Evolutionary conservation across 495 filamentous ascomycete genomes (phyloP).

Genomic region (Hypoxylon lienhwacheense): DNA sequence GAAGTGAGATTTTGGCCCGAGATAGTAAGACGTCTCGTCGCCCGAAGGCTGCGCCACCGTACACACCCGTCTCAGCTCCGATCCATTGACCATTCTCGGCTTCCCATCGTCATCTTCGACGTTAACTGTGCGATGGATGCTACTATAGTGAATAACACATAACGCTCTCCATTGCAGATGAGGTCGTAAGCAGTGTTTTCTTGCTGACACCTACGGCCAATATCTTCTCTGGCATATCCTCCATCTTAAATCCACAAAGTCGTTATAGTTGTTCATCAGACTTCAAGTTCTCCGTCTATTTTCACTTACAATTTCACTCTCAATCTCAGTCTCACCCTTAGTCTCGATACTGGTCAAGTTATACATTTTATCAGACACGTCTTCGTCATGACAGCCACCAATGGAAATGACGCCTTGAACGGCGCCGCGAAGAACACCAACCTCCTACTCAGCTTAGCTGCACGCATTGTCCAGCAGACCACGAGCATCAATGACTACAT

Average conservation of each 20-base stretch:
- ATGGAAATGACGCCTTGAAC: background rate
- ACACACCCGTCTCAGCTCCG: background rate
- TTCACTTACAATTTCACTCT: no score
- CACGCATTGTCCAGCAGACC: background rate
- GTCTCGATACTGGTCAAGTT: no score
- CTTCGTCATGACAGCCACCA: no score
- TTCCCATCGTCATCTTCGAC: background rate
- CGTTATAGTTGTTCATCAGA: background rate
- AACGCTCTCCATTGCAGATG: no score
- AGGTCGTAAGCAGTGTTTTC: conserved; percentile 1
- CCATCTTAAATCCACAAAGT: background rate
- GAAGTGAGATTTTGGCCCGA: background rate
- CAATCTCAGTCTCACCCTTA: no score
- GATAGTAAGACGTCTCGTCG: background rate
- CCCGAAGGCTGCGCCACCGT: conserved; percentile 1
- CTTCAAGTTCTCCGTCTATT: background rate
- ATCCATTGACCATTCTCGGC: background rate
- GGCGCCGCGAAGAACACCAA: background rate
- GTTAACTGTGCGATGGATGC: background rate
- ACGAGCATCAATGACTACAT: background rate
- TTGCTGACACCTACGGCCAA: no score
- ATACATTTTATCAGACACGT: no score
- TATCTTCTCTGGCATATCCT: background rate
- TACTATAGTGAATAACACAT: no score
- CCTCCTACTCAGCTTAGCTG: background rate